Conservation (phyloP, 2,329 filamentous ascomycete genomes). For the Aureobasidium sp. region DNA sequence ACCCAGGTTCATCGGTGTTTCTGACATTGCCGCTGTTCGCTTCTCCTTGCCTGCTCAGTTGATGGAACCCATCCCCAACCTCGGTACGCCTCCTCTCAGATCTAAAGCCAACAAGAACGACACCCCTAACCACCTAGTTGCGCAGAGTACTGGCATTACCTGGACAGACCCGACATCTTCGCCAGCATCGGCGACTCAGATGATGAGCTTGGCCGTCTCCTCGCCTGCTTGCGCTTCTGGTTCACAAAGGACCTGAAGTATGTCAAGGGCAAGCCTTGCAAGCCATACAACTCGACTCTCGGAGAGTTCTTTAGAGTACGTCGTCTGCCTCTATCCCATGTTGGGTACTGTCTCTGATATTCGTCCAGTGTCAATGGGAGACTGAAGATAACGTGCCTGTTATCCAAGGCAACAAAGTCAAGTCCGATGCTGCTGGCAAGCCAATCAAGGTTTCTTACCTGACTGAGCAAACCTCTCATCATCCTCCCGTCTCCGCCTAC, state of each 20-base stretch:
- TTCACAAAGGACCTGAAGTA: constrained; percentile 99
- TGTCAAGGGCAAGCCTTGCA: constrained; percentile 96
- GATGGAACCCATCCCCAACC: constrained; percentile 88
- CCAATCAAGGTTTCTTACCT: constrained; percentile 80
- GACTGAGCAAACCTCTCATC: constrained; percentile 96
- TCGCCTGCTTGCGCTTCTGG: constrained; percentile 93
- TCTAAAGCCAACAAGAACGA: background rate
- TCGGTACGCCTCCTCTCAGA: constrained; percentile 44
- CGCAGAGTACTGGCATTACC: constrained; percentile 94
- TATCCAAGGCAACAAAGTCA: constrained; percentile 30
- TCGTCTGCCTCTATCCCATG: background rate
- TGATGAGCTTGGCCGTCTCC: constrained; percentile 84
- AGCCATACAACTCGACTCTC: constrained; percentile 94
- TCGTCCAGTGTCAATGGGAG: constrained; percentile 79
- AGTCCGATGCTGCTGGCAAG: constrained; percentile 28
- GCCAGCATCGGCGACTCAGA: constrained; percentile 77
- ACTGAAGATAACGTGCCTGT: constrained; percentile 67
- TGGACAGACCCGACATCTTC: constrained; percentile 91
- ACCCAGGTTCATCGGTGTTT: constrained; percentile 82
- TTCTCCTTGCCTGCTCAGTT: constrained; percentile 95
- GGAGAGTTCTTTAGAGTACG: constrained; percentile 93
- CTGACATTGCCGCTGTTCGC: constrained; percentile 89
- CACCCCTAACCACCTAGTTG: constrained; percentile 13
- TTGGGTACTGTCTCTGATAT: constrained; percentile 8
- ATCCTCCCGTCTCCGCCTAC: constrained; percentile 94